Percentiles rank a stretch among this genome's conserved stretches.
These are phyloP conservation scores for Casuarina cunninghamiana DNA, from an alignment of 306 rosid species.

Conservation along the genomic window DNA sequence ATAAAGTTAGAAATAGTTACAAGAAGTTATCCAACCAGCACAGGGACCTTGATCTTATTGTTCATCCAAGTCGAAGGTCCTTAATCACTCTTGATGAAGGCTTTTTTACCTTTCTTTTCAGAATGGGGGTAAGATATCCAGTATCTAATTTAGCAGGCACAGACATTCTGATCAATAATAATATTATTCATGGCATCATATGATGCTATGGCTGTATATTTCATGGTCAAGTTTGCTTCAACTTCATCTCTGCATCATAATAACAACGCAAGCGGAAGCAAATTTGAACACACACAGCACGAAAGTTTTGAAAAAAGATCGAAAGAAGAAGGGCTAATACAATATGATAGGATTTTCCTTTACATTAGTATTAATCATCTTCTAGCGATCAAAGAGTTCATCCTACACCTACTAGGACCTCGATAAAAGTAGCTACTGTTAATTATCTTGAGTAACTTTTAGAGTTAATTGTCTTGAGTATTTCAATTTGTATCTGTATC, in stretches of 20 bases:
- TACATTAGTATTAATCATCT: conserved; percentile 27
- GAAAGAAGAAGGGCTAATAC: neutral
- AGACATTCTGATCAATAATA: neutral
- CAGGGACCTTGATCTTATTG: no score
- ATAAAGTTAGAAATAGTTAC: no score
- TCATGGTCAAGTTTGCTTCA: no score
- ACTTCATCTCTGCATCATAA: no score
- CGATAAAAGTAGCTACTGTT: conserved; percentile 36
- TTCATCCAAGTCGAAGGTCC: no score
- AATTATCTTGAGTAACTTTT: conserved; percentile 7
- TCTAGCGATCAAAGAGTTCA: conserved; percentile 39
- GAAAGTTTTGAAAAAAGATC: neutral
- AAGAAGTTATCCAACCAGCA: no score
- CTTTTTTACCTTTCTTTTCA: neutral
- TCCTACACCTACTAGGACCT: conserved; percentile 47
- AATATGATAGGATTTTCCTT: conserved; percentile 20
- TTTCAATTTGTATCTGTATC: conserved; percentile 37
- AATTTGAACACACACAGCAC: neutral
- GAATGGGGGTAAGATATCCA: neutral
- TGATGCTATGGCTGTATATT: no score
- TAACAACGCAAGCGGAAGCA: neutral
- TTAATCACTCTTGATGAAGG: neutral
- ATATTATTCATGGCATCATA: no score
- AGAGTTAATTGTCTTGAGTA: conserved; percentile 23
- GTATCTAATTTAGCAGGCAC: no score